Base-by-base conservation (phyloP, 305 asterid species). In the Andrographis paniculata region DNA sequence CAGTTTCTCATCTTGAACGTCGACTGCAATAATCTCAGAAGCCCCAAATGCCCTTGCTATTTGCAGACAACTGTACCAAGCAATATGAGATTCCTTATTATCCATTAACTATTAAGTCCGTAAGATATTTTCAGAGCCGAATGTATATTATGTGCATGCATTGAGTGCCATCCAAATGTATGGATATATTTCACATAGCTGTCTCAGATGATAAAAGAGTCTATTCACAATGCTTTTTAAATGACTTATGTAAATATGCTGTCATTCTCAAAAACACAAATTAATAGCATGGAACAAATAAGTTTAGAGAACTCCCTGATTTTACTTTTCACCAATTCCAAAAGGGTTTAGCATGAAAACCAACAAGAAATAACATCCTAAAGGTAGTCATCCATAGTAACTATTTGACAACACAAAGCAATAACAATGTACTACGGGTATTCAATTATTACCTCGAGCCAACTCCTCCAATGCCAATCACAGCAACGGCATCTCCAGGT, bases 31-130 rank as follows among this genome's bases (percentile, higher is more conserved):
- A 52, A 89, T 82, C 72, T 78, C 91, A 59, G 96, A 82, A 21
- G 96, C 96, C 57, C 98, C 98, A 71, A 87, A 89, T 60, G 96
- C 98, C 64, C 77, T 74, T 51, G 98, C 96, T 65, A 89, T 82
- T 80, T 89, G 98, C 78, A 89, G 75, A 68, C 96, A 85, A 73
- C 96, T 89, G 87, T 59, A 62, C 20, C 27, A 21, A n/a, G 12
- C n/a, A n/a, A n/a, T n/a, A n/a, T n/a, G n/a, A n/a, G n/a, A n/a
- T n/a, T n/a, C n/a, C n/a, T n/a, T n/a, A n/a, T n/a, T n/a, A n/a
- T n/a, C n/a, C n/a, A n/a, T n/a, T n/a, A n/a, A n/a, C n/a, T n/a
- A n/a, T n/a, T n/a, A n/a, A n/a, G n/a, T n/a, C n/a, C n/a, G n/a
- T n/a, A n/a, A n/a, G n/a, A n/a, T n/a, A n/a, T n/a, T n/a, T n/a